Evolutionary conservation across 148 eudicot genomes (phyloP), one percentile per base, ranked within the genome.

Genomic region (Chenopodium quinoa): DNA sequence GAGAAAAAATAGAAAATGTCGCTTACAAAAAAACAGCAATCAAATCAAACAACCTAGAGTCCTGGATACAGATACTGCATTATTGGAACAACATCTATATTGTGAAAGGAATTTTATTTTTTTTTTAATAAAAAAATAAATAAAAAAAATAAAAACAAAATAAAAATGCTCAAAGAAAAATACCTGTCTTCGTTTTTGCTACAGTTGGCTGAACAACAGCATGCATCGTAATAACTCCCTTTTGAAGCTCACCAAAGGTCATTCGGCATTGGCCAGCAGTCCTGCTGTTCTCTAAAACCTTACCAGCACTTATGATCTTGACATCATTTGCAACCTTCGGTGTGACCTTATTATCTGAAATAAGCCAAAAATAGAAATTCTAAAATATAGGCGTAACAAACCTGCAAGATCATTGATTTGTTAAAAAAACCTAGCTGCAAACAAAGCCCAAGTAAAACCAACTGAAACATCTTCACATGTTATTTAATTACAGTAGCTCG

Each of bases 151-250:
- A 27, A 27, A 27, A 27, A 27, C 27, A 27, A 27, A 27, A 27
- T 23, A 73, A 66, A 44, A 71, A 54, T 31, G 13, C 14, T 11
- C 40, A 75, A 69, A 20, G 44, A 82, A 12, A 81, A 71, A 67
- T 83, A 92, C 98, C 98, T 91, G 93, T 82, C 84, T 90, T 94
- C 7, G 88, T 77, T 89, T 92, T 94, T 44, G 93, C 84, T 79
- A 88, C 66, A 75, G 94, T 86, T 71, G 93, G 97, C 85, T 92
- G 98, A 83, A 94, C 93, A 84, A 94, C 98, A 80, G 92, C 98
- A 83, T 92, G 98, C 98, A 94, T 94, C 34, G 92, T 90, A 69
- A 92, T 90, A 68, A 89, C 86, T 65, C 89, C 92, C 52, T 84
- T 88, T 22, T 92, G 88, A 76, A 91, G 91, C 80, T 94, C 98